phyloP scores from a whole-genome alignment of 805 yeast species.

The Cyberlindnera sargentensis region DNA sequence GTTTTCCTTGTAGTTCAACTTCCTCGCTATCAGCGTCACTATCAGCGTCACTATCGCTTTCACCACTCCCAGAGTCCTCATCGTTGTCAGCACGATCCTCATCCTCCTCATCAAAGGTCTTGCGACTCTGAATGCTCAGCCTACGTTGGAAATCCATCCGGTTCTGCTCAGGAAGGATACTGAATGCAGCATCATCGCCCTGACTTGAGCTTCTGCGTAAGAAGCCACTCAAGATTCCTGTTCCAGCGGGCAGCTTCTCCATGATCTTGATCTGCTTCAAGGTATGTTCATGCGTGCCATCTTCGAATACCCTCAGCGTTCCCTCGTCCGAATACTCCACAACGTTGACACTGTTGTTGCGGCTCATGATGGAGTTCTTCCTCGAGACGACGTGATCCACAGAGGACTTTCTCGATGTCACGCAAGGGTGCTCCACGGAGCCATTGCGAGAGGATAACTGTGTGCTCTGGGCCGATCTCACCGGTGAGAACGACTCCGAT shows the following conservation, averaged over 20 bases:
- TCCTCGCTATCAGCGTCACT: slow-evolving; percentile 5
- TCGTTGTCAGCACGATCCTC: slow-evolving; percentile 7
- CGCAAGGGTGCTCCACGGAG: too few relatives aligned
- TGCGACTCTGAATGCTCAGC: slow-evolving; percentile 22
- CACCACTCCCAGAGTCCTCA: slow-evolving; percentile 5
- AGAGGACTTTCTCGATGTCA: background rate
- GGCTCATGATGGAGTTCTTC: background rate
- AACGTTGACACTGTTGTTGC: background rate
- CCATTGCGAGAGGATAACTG: too few relatives aligned
- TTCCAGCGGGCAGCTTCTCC: slow-evolving; percentile 17
- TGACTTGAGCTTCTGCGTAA: slow-evolving; percentile 10
- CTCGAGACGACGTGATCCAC: background rate
- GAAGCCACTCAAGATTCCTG: slow-evolving; percentile 21
- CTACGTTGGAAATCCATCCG: slow-evolving; percentile 23
- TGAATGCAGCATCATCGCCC: slow-evolving; percentile 20
- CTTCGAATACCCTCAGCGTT: slow-evolving; percentile 13
- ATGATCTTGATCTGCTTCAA: slow-evolving; percentile 16
- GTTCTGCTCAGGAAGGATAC: slow-evolving; percentile 23
- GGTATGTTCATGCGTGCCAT: slow-evolving; percentile 21
- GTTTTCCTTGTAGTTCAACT: slow-evolving; percentile 6
- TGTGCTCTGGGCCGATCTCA: too few relatives aligned
- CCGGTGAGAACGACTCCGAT: too few relatives aligned
- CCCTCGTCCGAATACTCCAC: slow-evolving; percentile 11
- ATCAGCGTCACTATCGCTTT: slow-evolving; percentile 4
- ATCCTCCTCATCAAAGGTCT: slow-evolving; percentile 15